phyloP scores from a whole-genome alignment of 768 basidiomycete species.

The Nidula microcarpa region DNA sequence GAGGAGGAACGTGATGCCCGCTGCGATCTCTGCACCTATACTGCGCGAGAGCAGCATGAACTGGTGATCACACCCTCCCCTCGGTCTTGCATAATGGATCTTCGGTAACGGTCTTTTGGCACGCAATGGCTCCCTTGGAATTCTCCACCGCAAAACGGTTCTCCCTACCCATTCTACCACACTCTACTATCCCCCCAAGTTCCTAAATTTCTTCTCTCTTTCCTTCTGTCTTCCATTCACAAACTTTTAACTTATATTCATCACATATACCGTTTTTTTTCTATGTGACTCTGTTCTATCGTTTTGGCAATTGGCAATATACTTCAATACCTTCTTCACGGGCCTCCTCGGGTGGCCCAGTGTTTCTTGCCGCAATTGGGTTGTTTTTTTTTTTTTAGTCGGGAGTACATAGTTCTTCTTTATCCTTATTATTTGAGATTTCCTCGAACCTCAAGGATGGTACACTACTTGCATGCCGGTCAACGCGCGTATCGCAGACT shows the following conservation, averaged over 20 bases:
- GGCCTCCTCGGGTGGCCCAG: no score
- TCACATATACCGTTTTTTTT: no score
- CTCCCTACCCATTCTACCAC: background rate
- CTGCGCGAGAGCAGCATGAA: constrained; percentile 82
- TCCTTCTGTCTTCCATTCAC: background rate
- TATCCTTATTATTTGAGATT: background rate
- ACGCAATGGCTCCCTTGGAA: background rate
- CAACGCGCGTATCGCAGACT: background rate
- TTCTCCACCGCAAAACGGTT: background rate
- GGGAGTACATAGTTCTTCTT: background rate
- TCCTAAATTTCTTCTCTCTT: background rate
- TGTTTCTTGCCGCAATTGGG: no score
- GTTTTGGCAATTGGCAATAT: background rate
- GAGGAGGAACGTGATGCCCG: constrained; percentile 56
- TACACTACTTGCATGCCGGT: background rate
- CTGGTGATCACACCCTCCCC: constrained; percentile 49
- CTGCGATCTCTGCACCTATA: constrained; percentile 71
- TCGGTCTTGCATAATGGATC: background rate
- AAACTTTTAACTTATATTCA: background rate
- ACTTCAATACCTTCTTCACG: background rate
- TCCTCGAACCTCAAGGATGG: background rate
- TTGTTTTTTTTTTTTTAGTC: background rate
- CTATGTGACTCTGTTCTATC: background rate
- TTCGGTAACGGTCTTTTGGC: background rate
- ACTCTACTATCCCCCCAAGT: background rate